Base-by-base conservation (phyloP, 2,329 filamentous ascomycete species). In the Curvularia sp. region DNA sequence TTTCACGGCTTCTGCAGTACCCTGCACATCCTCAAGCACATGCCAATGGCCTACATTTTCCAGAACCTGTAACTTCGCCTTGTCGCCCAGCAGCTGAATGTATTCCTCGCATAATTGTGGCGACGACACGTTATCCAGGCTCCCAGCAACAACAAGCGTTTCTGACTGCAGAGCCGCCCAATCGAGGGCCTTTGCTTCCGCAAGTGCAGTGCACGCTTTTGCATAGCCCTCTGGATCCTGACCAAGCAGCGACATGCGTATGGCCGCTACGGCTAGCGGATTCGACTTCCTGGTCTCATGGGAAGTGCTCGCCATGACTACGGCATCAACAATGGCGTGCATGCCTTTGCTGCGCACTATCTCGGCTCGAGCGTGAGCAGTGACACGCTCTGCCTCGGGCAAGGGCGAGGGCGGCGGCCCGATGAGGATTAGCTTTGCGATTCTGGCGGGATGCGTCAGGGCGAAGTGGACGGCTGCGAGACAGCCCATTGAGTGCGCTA, bases 151-250 rank as follows among this genome's bases (percentile, higher is more conserved):
- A 10, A 45, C 3, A 12, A 45, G 25, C 13, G 42, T 45, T 5
- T n/a, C n/a, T 3, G 25, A 7, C 19, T 45, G 25, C 7, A 45
- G 4, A 5, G n/a, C 25, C 15, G 42, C 64, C 2, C 81, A 62
- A 21, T 77, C 67, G 21, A 82, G 54, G 19, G 69, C 61, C 1
- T 67, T 68, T 1, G 78, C 78, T 3, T 71, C 72, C 3, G 80
- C 83, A 28, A 86, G 73, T 2, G 83, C 83, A 27, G 74, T 73
- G 41, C 81, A 83, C 0, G 78, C 83, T 59, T 86, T 86, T 1
- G 84, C 84, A 66, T 85, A 86, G 1, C 81, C 81, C 60, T 86
- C 83, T 0, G 81, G 76, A 60, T 84, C 80, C 60, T 84, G 82
- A 0, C 75, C 69, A 0, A 84, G 68, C 2, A 86, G 69, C 5